phyloP scores from a whole-genome alignment of 2,329 filamentous ascomycete species.

The Geosmithia flava region DNA sequence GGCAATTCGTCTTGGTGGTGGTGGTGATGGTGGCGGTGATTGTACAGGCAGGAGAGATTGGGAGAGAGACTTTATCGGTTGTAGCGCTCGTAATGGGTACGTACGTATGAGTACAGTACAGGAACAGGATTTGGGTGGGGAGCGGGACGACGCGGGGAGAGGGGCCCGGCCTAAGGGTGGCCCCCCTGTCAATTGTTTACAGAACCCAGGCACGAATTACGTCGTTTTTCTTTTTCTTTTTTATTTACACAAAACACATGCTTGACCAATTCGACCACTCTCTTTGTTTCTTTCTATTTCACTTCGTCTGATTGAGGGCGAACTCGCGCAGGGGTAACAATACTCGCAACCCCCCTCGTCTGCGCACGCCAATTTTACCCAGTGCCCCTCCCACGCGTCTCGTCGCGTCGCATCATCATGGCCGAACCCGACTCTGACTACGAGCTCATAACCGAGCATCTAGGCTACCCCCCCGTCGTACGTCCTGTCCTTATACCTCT shows the following conservation, averaged over 20 bases:
- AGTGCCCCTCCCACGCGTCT: neutral
- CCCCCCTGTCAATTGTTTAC: no score
- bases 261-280: no score
- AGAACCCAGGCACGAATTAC: no score
- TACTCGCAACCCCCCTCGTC: neutral
- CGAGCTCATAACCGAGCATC: slow-evolving; percentile 82
- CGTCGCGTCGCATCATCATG: slow-evolving; percentile 11
- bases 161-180: no score
- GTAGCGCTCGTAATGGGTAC: neutral
- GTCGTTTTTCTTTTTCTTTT: no score
- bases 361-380: neutral
- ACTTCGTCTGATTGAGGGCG: no score
- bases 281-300: no score
- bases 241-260: no score
- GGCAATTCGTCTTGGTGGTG: neutral
- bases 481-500: slow-evolving; percentile 17
- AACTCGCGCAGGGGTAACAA: no score
- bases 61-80: neutral
- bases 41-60: neutral
- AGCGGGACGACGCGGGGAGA: no score
- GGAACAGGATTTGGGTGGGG: no score
- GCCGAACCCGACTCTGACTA: slow-evolving; percentile 33
- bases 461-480: slow-evolving; percentile 87
- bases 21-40: neutral
- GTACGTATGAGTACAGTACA: neutral